phyloP scores from a whole-genome alignment of 2,329 filamentous ascomycete species.

The Colletotrichum somersetense region DNA sequence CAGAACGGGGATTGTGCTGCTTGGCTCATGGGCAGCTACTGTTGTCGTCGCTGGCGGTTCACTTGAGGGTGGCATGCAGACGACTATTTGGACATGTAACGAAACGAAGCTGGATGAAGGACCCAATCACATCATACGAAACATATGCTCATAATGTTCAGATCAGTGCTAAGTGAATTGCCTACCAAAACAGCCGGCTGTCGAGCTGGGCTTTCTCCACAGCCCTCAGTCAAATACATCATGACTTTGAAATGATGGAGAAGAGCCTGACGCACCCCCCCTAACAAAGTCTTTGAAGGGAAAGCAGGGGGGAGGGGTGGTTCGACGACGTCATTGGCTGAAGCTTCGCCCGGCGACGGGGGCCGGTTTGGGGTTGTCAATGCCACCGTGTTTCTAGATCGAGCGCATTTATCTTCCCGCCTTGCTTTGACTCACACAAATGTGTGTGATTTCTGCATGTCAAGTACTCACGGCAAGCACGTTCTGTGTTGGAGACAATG shows the following conservation, averaged over 20 bases:
- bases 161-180: too few species aligned
- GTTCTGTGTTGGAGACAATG: not conserved
- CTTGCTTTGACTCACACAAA: not conserved
- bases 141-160: not conserved
- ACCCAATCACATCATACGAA: not conserved
- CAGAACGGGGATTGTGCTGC: too few species aligned
- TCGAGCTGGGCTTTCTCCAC: conserved; percentile 22
- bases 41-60: not conserved
- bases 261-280: not conserved
- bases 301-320: not conserved
- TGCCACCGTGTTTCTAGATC: not conserved
- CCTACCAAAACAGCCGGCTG: not conserved
- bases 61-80: not conserved
- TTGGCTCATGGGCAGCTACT: not conserved
- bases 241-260: conserved; percentile 37
- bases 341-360: not conserved
- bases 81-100: not conserved
- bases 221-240: conserved; percentile 40
- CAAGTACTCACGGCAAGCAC: not conserved
- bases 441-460: not conserved
- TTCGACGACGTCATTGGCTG: conserved; percentile 36
- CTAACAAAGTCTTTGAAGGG: not conserved
- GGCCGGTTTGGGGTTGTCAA: not conserved
- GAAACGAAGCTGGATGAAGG: not conserved
- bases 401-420: not conserved